Base-by-base conservation (phyloP, 495 filamentous ascomycete species). In the Entonaema liquescens region DNA sequence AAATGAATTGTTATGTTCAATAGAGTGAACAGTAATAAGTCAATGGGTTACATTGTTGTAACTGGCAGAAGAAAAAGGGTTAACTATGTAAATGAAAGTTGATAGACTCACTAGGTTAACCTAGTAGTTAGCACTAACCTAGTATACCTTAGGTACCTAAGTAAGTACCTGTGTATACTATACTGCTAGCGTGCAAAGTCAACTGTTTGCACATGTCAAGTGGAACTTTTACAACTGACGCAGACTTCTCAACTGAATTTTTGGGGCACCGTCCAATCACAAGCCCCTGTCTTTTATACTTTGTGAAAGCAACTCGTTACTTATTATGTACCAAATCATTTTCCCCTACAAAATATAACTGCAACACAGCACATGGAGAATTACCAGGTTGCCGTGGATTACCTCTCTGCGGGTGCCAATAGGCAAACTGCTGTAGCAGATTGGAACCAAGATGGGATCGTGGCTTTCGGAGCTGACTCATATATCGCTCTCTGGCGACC, bases 401-500 rank as follows among this genome's bases (percentile, higher is more conserved):
- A 93, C 72, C 89, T 97, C 31, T 91, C 93, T 29, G 89, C 90
- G 62, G 95, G 95, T 61, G 94, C 92, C 38, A 98, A 98, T 80
- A 85, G 95, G 66, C 92, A 98, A 70, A 91, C 95, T 26, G 89
- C 89, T 15, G 92, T 92, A 12, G 93, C 95, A 13, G 95, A 98
- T 80, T 99, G 95, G 95, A 88, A 93, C 75, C 74, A 82, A 6
- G 80, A 88, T 36, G 89, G 91, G 12, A 79, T 94, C 59, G 84
- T 98, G 38, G 96, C 95, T 49, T 99, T 92, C 80, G 95, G 95
- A 38, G 91, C 94, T 28, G 93, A 93, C 80, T 88, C 88, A 64
- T 95, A 95, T 81, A 84, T 98, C 65, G 95, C 94, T 31, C 75
- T 98, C 57, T 98, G 95, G 95, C 83, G 90, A 73, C 93, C 95